Conservation (phyloP, 2,329 filamentous ascomycete genomes). For the Pseudogymnoascus sp. region DNA sequence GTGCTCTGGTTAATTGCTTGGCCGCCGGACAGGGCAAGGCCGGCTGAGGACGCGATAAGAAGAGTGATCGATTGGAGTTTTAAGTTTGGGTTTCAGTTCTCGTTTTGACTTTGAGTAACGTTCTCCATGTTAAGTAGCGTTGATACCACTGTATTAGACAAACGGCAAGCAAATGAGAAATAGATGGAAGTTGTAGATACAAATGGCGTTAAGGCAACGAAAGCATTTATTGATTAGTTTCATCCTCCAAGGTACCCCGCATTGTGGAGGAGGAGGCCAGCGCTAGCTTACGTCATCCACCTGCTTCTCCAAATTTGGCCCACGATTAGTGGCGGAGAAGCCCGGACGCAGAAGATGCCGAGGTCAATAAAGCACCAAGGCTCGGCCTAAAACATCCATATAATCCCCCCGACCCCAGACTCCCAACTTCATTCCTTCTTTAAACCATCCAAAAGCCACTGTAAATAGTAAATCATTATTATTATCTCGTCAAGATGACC, state of each 20-base stretch:
- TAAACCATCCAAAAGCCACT: not conserved
- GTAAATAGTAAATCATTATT: not conserved
- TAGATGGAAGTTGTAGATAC: not conserved
- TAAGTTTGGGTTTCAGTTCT: not conserved
- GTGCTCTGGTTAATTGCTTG: not conserved
- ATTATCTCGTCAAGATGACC: slow-evolving; percentile 51
- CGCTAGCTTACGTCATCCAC: not conserved
- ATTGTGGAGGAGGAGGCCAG: not conserved
- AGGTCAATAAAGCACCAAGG: not conserved
- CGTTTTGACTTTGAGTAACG: not conserved
- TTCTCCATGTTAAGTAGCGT: slow-evolving; percentile 2
- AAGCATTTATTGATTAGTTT: not conserved
- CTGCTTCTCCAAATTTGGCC: not conserved
- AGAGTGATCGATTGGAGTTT: not conserved
- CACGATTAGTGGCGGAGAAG: not conserved
- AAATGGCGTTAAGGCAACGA: not conserved
- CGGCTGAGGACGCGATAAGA: not conserved
- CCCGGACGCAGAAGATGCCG: not conserved
- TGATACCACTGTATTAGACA: slow-evolving; percentile 7
- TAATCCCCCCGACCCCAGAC: not conserved
- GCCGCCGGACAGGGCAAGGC: not conserved
- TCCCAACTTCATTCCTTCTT: not conserved
- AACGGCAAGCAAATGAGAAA: not conserved
- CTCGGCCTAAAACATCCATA: not conserved
- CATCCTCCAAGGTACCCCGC: not conserved